Evolutionary conservation across 768 basidiomycete genomes (phyloP), one percentile per base, ranked within the genome.

Genomic region (Collybiopsis confluens): DNA sequence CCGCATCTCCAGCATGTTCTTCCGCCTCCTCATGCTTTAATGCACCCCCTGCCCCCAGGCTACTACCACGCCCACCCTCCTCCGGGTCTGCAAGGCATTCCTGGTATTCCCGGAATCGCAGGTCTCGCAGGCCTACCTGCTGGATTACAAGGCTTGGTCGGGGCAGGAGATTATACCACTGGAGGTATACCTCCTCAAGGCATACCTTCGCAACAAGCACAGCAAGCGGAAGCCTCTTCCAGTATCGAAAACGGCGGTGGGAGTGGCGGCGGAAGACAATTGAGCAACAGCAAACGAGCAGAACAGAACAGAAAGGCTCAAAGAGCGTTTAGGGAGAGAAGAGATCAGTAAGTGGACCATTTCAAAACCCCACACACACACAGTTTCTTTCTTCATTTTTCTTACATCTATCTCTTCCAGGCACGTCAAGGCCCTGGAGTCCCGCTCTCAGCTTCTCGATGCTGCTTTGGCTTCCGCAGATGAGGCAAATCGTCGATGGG

Each of bases 291-390:
- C 65, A 94, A 93, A 65, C 82, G 93, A 9, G 93, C 93, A 40
- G 93, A 95, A 63, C 93, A 97, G 73, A 97, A 97, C 68, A 79
- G 93, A 61, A 94, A 93, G 68, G 93, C 93, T 0, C 93, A 97
- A 70, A 79, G 92, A 38, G 92, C 92, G 1, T 97, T 95, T 68
- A 74, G 93, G 56, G 90, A 94, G 66, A 82, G 93, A 27, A 75
- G 93, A 62, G 93, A 97, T 71, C 86, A 89, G 91, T 92, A 46
- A 69, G 88, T 80, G 20, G n/a, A 21, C 10, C 13, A 11, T 28
- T 21, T 55, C 30, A 55, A 3, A 54, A 47, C 52, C 35, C n/a
- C n/a, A n/a, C n/a, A n/a, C n/a, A n/a, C n/a, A n/a, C n/a, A n/a
- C n/a, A n/a, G n/a, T n/a, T n/a, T n/a, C n/a, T n/a, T n/a, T 53